Base-by-base conservation (phyloP, 2,329 filamentous ascomycete genomes). In the Gyromitra esculenta region DNA sequence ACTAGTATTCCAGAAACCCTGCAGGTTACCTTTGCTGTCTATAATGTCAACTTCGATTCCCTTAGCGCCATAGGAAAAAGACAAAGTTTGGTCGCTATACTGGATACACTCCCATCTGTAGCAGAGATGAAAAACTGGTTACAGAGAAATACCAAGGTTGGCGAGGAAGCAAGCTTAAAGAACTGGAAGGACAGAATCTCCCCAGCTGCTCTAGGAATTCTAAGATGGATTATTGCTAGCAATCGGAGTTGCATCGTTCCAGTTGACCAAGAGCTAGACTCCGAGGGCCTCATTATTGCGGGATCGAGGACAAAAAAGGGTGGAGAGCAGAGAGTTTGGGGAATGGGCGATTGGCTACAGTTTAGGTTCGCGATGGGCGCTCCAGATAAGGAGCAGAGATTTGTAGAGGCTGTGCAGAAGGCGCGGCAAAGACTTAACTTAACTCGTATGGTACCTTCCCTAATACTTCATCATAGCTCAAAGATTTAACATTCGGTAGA, bases 161-260 rank as follows among this genome's bases (percentile, higher is more conserved):
- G 80, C 13, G 79, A 80, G 50, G 77, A 80, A 48, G 78, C 73
- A 41, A 79, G 76, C 67, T 73, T 81, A 41, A 79, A 77, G 84
- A 81, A 82, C 59, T 92, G 90, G 90, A 83, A 84, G 78, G 85
- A 88, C 25, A 84, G 86, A 18, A 86, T 97, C 8, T 88, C 90
- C 0, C 87, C 89, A 1, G 87, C 91, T 5, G 88, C 90, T 0
- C 83, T 92, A 1, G 88, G 89, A 21, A 83, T 97, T 0, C 84
- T 97, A 21, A 88, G 92, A 66, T 97, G 94, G 94, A 92, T 97
- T 77, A 89, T 97, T 74, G 92, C 94, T 0, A 97, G 94, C 0
- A 97, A 97, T 81, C 87, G 93, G 59, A 95, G 94, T 0, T 94
- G 91, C 80, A 96, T 97, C 76, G 86, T 95, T 59, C 90, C 95